These are phyloP conservation scores for Phytophthora pluvialis DNA, from an alignment of 352 stramenopile species.

Conservation along the genomic window DNA sequence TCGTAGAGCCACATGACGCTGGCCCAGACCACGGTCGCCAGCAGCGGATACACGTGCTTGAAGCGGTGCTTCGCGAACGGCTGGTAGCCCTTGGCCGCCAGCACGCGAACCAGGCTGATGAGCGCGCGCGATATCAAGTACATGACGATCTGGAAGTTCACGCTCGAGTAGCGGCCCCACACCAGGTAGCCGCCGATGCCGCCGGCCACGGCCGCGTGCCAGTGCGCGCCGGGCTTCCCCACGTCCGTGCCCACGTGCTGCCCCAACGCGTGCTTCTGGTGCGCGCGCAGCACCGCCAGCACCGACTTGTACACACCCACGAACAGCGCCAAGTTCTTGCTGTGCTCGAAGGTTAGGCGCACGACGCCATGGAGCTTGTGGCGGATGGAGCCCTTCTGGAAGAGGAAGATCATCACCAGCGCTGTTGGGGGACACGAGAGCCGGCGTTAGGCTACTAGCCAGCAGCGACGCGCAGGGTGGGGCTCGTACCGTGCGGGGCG, in stretches of 20 bases:
- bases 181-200: slow-evolving; percentile 82
- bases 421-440: slow-evolving; percentile 44
- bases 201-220: slow-evolving; percentile 81
- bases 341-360: slow-evolving; percentile 86
- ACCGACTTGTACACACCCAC: slow-evolving; percentile 89
- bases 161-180: slow-evolving; percentile 84
- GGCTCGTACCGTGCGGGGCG: slow-evolving; percentile 74
- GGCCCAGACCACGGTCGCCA: slow-evolving; percentile 82
- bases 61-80: slow-evolving; percentile 77
- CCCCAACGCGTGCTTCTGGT: slow-evolving; percentile 53
- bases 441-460: slow-evolving; percentile 1
- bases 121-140: slow-evolving; percentile 84
- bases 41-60: slow-evolving; percentile 75
- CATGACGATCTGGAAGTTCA: slow-evolving; percentile 93
- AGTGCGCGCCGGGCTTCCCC: slow-evolving; percentile 74
- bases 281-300: slow-evolving; percentile 65
- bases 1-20: slow-evolving; percentile 91
- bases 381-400: slow-evolving; percentile 79
- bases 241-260: slow-evolving; percentile 41
- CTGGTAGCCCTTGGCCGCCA: slow-evolving; percentile 65
- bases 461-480: neutral
- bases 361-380: slow-evolving; percentile 80
- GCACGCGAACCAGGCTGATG: slow-evolving; percentile 70
- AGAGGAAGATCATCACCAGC: slow-evolving; percentile 92
- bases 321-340: slow-evolving; percentile 88